These are phyloP conservation scores for Trametes punicea DNA, from an alignment of 768 basidiomycete genomes.

Conservation along the genomic window DNA sequence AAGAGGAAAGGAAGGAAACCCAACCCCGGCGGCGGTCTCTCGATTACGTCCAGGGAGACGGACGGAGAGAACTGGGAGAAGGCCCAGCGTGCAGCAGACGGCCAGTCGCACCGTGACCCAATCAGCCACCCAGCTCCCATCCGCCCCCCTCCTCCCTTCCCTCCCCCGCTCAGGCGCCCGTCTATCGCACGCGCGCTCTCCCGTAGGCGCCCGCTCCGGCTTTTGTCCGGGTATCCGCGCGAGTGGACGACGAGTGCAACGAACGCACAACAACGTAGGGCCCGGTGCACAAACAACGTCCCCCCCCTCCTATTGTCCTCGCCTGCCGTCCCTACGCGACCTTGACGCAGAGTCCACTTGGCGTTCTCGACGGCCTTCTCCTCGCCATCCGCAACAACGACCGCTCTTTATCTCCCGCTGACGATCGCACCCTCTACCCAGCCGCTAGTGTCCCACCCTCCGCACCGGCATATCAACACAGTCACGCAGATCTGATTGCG, in stretches of 20 bases:
- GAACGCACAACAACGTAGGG: too few species aligned
- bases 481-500: slow-evolving; percentile 22
- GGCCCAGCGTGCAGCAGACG: slow-evolving; percentile 1
- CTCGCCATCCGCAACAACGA: not conserved
- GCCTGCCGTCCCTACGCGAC: slow-evolving; percentile 1
- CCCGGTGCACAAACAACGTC: slow-evolving; percentile 10
- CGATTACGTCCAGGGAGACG: slow-evolving; percentile 23
- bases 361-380: not conserved
- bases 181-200: not conserved
- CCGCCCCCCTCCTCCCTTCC: slow-evolving; percentile 7
- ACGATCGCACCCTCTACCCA: slow-evolving; percentile 13
- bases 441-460: not conserved
- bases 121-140: not conserved
- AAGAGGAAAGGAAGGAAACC: slow-evolving; percentile 17
- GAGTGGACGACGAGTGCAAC: slow-evolving; percentile 16
- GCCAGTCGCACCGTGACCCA: not conserved
- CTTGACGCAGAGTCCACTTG: not conserved
- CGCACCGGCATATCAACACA: slow-evolving; percentile 14
- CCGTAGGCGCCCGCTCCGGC: not conserved
- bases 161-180: slow-evolving; percentile 21
- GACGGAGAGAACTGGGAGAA: slow-evolving; percentile 14
- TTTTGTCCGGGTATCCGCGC: slow-evolving; percentile 6
- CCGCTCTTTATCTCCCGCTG: not conserved
- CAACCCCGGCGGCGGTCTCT: slow-evolving; percentile 28
- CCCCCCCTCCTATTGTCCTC: not conserved